Evolutionary conservation across 257 asterid species (phyloP).

Genomic region (Nicotiana tomentosiformis): DNA sequence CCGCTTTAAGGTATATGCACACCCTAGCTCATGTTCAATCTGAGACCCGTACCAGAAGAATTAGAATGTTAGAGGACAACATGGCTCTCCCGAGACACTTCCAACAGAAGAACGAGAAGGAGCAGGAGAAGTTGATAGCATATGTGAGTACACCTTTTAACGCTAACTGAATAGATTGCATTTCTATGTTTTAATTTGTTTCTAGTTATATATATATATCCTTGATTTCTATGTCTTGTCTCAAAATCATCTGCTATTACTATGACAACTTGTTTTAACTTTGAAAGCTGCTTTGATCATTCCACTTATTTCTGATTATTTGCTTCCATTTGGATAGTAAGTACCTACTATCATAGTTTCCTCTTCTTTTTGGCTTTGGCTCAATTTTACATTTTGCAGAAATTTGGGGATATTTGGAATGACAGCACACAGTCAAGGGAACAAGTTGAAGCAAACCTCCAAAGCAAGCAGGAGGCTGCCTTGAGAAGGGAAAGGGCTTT

Average conservation of each 20-base stretch:
- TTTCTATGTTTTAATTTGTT: neutral
- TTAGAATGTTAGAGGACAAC: slow-evolving; percentile 53
- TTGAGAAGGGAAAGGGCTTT: slow-evolving; percentile 72
- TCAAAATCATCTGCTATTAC: neutral
- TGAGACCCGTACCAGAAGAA: slow-evolving; percentile 57
- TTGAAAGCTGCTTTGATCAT: neutral
- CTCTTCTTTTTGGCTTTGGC: neutral
- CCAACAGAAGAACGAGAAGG: slow-evolving; percentile 58
- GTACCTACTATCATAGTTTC: neutral
- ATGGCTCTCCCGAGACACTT: slow-evolving; percentile 61
- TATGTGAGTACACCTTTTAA: slow-evolving; percentile 38
- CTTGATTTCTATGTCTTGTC: neutral
- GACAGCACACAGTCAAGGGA: slow-evolving; percentile 61
- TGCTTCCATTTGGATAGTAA: too few relatives aligned
- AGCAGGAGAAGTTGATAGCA: slow-evolving; percentile 43
- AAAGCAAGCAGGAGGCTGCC: slow-evolving; percentile 59
- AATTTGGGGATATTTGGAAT: slow-evolving; percentile 67
- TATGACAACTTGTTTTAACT: neutral
- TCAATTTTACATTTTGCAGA: neutral
- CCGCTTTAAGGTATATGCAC: slow-evolving; percentile 64
- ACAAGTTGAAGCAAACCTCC: slow-evolving; percentile 54
- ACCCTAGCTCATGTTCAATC: slow-evolving; percentile 61
- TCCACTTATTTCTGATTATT: too few relatives aligned
- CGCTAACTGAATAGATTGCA: neutral
- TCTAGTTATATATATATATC: neutral